Evolutionary conservation across 148 eudicot genomes (phyloP), one percentile per base, ranked within the genome.

Genomic region (Rhododendron henanense): DNA sequence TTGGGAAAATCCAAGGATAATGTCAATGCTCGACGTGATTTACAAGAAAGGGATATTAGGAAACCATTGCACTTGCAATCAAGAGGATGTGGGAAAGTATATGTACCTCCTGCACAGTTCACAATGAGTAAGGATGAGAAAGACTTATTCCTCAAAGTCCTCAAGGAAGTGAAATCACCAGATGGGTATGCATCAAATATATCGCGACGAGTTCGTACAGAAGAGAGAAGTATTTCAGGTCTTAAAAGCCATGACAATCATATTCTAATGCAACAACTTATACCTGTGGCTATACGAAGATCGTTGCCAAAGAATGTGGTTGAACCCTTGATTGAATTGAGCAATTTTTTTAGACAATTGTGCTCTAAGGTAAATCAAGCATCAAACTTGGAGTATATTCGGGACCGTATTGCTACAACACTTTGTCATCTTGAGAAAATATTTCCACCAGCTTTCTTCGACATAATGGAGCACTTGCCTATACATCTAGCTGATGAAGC

Each of bases 181-280:
- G 83, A 87, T 84, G 85, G 88, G 0, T 87, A 87, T 81, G 82
- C 77, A 23, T 83, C 86, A 0, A 89, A 87, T 53, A 76, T 89
- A 4, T 85, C 86, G 0, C 69, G 85, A 9, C 79, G 86, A 48
- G 51, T 9, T 10, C 11, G 2, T 8, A 48, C 51, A 8, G 2
- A 48, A 48, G 51, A 10, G 2, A 48, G 11, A 48, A 48, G 2
- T 48, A 48, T 48, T 48, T 48, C 51, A 8, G 51, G 51, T 48
- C 51, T 48, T 48, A 10, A 48, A 48, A 48, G 51, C 51, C 13
- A 48, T 2, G 51, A 48, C 51, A 48, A 48, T 48, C 51, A 48
- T 48, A 48, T 48, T 48, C 13, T 48, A 48, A 48, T 48, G 51
- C 51, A 48, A 48, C 51, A 48, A 48, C 51, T 48, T 48, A 48